phyloP scores from a whole-genome alignment of 2,329 filamentous ascomycete species.

The Geosmithia putterillii region DNA sequence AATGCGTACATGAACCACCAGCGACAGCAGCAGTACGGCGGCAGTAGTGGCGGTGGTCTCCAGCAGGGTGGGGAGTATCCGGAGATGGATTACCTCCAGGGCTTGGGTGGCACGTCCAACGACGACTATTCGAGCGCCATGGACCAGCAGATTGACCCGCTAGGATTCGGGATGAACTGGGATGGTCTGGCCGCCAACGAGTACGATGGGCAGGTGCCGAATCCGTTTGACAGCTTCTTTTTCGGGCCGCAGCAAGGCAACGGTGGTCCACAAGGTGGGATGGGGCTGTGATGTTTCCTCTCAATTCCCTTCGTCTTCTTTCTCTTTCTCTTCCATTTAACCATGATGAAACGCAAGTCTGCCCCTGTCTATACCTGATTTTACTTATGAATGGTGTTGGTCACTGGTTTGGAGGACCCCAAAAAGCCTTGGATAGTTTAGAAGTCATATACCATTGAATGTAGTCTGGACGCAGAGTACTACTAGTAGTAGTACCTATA shows the following conservation, averaged over 20 bases:
- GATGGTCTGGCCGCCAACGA: constrained; percentile 51
- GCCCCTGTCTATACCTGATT: too few species aligned
- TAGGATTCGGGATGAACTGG: constrained; percentile 57
- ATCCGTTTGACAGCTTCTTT: constrained; percentile 63
- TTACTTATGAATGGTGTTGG: too few species aligned
- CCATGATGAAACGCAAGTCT: too few species aligned
- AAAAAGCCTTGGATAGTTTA: too few species aligned
- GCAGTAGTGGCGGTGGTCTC: constrained; percentile 14
- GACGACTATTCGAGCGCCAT: constrained; percentile 17
- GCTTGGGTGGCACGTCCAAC: constrained; percentile 20
- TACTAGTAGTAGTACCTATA: background rate
- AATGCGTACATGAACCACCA: constrained; percentile 6
- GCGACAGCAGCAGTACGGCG: constrained; percentile 8
- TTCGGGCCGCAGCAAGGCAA: constrained; percentile 41
- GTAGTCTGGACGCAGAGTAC: too few species aligned
- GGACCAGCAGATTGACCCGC: constrained; percentile 44
- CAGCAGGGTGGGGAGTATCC: constrained; percentile 26
- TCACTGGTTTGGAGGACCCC: too few species aligned
- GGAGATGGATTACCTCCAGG: constrained; percentile 43
- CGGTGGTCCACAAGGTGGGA: constrained; percentile 4
- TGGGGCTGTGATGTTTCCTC: constrained; percentile 1
- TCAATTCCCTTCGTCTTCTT: too few species aligned
- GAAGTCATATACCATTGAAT: too few species aligned
- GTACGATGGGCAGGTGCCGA: constrained; percentile 48
- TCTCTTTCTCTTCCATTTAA: too few species aligned